phyloP scores from a whole-genome alignment of 1,284 basidiomycete species.

The Puccinia novopanici region DNA sequence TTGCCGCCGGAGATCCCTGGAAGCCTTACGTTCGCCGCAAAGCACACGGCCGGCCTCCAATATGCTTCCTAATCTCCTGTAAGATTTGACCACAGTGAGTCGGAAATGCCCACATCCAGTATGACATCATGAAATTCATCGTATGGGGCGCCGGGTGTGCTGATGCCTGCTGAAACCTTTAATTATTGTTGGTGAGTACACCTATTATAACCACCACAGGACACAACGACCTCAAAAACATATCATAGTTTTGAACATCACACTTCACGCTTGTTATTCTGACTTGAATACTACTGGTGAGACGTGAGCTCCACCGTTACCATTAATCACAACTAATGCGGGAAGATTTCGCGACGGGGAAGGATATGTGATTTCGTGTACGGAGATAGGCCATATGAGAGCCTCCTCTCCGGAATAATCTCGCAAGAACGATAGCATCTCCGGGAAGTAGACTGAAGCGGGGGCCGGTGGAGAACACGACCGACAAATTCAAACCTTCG shows the following conservation, averaged over 20 bases:
- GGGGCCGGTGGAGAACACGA: neutral
- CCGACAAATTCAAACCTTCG: neutral
- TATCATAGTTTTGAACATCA: neutral
- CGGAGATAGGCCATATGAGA: neutral
- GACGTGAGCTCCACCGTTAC: neutral
- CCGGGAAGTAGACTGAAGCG: neutral
- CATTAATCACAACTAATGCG: neutral
- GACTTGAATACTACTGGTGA: constrained; percentile 10
- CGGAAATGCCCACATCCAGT: neutral
- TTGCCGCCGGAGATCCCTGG: constrained; percentile 5
- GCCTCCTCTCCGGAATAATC: neutral
- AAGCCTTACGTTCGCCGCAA: neutral
- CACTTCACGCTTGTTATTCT: neutral
- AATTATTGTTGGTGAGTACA: neutral
- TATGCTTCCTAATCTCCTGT: neutral
- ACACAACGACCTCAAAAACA: neutral
- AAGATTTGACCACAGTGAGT: constrained; percentile 9
- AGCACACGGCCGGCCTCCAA: neutral
- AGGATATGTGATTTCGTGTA: neutral
- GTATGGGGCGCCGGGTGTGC: neutral
- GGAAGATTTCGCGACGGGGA: constrained; percentile 23
- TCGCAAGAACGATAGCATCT: neutral
- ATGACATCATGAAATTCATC: constrained; percentile 15
- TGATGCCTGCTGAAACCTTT: constrained; percentile 7
- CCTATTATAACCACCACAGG: neutral